These are phyloP conservation scores for Rhodamnia rubescens DNA, from an alignment of 345 rosid species.

Conservation along the genomic window DNA sequence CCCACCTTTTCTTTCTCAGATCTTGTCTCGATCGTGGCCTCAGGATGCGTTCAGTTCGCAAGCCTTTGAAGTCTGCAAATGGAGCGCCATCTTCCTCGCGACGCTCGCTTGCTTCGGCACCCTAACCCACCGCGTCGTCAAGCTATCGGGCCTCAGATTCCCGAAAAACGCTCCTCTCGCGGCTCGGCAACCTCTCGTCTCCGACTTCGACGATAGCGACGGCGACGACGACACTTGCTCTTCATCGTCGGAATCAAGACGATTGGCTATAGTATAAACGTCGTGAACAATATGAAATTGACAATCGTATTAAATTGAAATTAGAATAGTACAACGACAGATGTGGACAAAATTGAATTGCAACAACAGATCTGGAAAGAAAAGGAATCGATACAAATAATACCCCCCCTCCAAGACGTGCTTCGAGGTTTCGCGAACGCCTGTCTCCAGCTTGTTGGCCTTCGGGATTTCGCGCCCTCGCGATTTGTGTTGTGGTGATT, in stretches of 20 bases:
- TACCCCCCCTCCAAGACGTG: too few species aligned
- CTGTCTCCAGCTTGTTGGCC: too few species aligned
- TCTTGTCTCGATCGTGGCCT: slow-evolving; percentile 3
- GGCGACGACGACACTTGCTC: slow-evolving; percentile 12
- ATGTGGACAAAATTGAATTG: too few species aligned
- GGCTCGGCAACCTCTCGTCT: not conserved
- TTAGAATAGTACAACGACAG: too few species aligned
- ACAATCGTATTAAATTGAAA: too few species aligned
- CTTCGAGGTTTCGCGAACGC: too few species aligned
- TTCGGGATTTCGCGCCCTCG: too few species aligned
- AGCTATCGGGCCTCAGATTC: slow-evolving; percentile 10
- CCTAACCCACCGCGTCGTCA: slow-evolving; percentile 13
- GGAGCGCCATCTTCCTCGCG: slow-evolving; percentile 62
- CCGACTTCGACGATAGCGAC: not conserved
- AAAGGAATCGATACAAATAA: too few species aligned
- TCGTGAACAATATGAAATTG: too few species aligned
- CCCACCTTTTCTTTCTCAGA: slow-evolving; percentile 24
- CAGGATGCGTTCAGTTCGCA: slow-evolving; percentile 3
- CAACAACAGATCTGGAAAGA: too few species aligned
- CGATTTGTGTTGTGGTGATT: too few species aligned
- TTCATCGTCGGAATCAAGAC: slow-evolving; percentile 13
- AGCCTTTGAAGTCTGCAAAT: slow-evolving; percentile 41
- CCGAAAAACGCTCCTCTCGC: not conserved
- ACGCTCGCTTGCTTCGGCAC: slow-evolving; percentile 46
- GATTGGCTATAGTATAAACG: too few species aligned